A percentile compares a stretch with the other conserved stretches of the same genome.
Conservation (phyloP, 176 grass and related monocot species). For the Eleusine indica region DNA sequence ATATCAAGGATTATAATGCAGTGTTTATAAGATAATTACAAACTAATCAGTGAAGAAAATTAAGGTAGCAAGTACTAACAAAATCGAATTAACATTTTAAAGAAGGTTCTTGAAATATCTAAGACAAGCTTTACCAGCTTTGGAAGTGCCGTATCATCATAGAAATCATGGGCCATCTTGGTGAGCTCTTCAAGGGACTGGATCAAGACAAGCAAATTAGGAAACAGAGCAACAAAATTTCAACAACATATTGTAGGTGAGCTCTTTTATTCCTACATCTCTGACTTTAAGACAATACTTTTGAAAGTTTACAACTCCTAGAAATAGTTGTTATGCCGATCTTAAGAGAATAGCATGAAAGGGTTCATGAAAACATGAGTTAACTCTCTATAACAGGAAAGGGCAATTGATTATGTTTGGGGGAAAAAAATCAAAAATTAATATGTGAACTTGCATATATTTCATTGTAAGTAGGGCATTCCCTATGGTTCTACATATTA, state of each 20-base stretch:
- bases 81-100: background rate
- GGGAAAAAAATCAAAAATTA: background rate
- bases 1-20: background rate
- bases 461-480: background rate
- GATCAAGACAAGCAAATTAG: constrained; percentile 48
- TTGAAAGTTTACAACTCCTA: background rate
- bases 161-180: constrained; percentile 85
- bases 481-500: background rate
- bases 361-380: background rate
- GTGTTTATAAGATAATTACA: constrained; percentile 13
- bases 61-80: constrained; percentile 14
- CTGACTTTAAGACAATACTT: background rate
- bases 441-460: constrained; percentile 5
- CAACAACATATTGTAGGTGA: constrained; percentile 27
- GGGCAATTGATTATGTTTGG: constrained; percentile 19
- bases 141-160: constrained; percentile 92
- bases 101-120: constrained; percentile 27
- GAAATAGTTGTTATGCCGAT: constrained; percentile 3
- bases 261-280: constrained; percentile 15
- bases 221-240: constrained; percentile 13
- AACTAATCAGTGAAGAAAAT: constrained; percentile 13
- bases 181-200: constrained; percentile 86
- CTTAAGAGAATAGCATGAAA: constrained; percentile 32
- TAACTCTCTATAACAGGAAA: constrained; percentile 25
- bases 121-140: constrained; percentile 74